Percentiles rank a stretch among this genome's conserved stretches.
Evolutionary conservation across 176 grass and related monocot species (phyloP).

Genomic region (Panicum miliaceum): DNA sequence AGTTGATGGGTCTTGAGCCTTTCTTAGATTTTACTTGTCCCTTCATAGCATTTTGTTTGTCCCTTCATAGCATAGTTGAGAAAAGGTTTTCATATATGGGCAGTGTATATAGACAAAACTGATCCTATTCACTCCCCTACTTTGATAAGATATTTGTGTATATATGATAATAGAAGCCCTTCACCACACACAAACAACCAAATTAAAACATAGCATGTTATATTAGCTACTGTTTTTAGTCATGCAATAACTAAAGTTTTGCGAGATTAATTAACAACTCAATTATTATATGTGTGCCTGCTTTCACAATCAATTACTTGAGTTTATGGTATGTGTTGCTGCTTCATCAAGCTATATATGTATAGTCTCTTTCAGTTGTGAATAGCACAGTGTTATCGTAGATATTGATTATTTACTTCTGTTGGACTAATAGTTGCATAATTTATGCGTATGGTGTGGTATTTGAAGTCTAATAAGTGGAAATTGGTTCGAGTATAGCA

Average conservation of each 20-base stretch:
- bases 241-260: not conserved
- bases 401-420: not conserved
- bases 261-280: not conserved
- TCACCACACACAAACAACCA: slow-evolving; percentile 18
- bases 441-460: not conserved
- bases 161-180: not conserved
- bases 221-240: not conserved
- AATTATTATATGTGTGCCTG: no score
- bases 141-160: not conserved
- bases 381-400: not conserved
- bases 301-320: not conserved
- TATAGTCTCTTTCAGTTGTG: not conserved
- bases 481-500: no score
- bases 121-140: slow-evolving; percentile 10
- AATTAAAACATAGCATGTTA: not conserved
- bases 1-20: slow-evolving; percentile 24
- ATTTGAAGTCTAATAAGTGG: not conserved
- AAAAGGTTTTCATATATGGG: slow-evolving; percentile 1
- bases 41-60: slow-evolving; percentile 39
- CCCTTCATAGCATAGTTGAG: slow-evolving; percentile 32
- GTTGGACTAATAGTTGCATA: not conserved
- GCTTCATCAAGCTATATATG: slow-evolving; percentile 2
- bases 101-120: slow-evolving; percentile 32
- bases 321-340: not conserved
- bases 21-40: slow-evolving; percentile 36